Conservation (phyloP, 2,329 filamentous ascomycete genomes). For the Trichoderma asperellum region DNA sequence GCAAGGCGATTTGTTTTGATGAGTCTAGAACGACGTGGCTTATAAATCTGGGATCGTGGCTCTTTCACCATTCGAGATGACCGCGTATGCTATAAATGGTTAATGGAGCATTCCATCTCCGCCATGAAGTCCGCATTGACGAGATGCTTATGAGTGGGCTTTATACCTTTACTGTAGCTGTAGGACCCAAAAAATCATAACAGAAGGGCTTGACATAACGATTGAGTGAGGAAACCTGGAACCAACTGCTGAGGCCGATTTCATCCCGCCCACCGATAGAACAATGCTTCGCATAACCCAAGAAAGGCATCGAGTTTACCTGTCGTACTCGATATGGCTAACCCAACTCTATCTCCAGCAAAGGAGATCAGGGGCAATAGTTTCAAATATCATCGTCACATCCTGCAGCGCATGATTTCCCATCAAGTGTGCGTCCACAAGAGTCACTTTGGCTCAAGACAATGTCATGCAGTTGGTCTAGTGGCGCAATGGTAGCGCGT, state of each 20-base stretch:
- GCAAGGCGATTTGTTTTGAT: background rate
- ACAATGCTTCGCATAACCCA: no score
- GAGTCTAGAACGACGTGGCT: background rate
- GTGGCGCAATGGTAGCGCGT: conserved; percentile 33
- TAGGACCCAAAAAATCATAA: background rate
- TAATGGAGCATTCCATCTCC: background rate
- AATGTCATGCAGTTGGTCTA: conserved; percentile 14
- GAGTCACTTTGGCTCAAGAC: background rate
- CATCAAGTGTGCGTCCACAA: background rate
- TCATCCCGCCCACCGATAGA: background rate
- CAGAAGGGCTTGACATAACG: background rate
- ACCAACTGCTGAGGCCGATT: background rate
- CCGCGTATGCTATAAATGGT: background rate
- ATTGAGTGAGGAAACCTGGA: background rate
- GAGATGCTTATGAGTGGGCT: background rate
- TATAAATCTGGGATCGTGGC: background rate
- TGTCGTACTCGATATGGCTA: background rate
- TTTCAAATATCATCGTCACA: background rate
- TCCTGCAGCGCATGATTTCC: background rate
- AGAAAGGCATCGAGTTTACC: background rate
- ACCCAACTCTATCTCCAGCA: background rate
- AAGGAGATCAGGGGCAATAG: background rate
- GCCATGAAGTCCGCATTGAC: background rate
- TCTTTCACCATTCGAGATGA: background rate
- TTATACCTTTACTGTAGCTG: background rate